phyloP scores from a whole-genome alignment of 768 basidiomycete species.

The Pisolithus marmoratus region DNA sequence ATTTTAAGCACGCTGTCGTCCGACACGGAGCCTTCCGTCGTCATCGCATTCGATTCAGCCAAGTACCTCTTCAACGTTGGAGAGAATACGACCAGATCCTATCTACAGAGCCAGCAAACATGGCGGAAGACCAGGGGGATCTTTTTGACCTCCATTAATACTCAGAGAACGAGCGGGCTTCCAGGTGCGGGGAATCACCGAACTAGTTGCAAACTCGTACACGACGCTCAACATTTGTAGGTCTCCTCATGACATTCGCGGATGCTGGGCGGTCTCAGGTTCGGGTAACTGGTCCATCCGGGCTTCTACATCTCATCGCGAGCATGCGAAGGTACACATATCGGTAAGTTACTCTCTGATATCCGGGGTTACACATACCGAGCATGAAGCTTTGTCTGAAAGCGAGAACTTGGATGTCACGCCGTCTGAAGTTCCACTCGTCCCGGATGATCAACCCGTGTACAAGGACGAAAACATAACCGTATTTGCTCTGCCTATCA shows the following conservation, averaged over 20 bases:
- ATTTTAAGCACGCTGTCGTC: slow-evolving; percentile 54
- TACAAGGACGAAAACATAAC: slow-evolving; percentile 60
- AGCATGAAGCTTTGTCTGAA: background rate
- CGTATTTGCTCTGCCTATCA: slow-evolving; percentile 55
- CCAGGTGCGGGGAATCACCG: slow-evolving; percentile 46
- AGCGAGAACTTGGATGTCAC: slow-evolving; percentile 50
- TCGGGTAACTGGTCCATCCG: slow-evolving; percentile 66
- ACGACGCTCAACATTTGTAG: slow-evolving; percentile 28
- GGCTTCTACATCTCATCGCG: slow-evolving; percentile 64
- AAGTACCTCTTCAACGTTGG: slow-evolving; percentile 89
- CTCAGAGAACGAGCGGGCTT: slow-evolving; percentile 64
- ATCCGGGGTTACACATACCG: background rate
- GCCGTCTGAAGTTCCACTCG: slow-evolving; percentile 37
- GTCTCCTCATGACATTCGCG: slow-evolving; percentile 73
- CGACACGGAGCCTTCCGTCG: slow-evolving; percentile 78
- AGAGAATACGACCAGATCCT: slow-evolving; percentile 73
- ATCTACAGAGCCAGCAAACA: slow-evolving; percentile 58
- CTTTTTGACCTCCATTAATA: slow-evolving; percentile 64
- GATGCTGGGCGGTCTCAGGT: slow-evolving; percentile 59
- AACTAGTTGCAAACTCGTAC: background rate
- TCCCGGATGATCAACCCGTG: slow-evolving; percentile 33
- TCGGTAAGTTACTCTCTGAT: slow-evolving; percentile 38
- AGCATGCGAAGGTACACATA: slow-evolving; percentile 62
- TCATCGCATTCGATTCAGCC: slow-evolving; percentile 68
- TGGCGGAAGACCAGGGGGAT: slow-evolving; percentile 64